Base-by-base conservation (phyloP, 257 asterid species). In the Solanum medicagineum region DNA sequence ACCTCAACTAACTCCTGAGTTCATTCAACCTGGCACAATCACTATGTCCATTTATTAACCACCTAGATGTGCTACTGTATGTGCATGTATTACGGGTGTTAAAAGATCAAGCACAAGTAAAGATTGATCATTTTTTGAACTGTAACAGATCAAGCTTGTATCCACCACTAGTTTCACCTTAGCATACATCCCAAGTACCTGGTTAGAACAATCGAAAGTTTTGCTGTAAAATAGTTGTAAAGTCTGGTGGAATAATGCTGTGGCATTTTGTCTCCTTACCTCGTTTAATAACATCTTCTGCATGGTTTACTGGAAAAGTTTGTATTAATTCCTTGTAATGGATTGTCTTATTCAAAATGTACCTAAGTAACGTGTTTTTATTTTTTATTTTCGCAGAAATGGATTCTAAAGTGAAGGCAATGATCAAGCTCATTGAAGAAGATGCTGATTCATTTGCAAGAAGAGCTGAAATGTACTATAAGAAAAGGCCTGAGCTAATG, bases 371-470 rank as follows among this genome's bases (percentile, higher is more conserved):
- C 71, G 6, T 60, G 83, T 65, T 12, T 32, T 59, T 55, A 24
- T 14, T 68, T 75, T 3, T 80, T 44, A n/a, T 84, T 44, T 84
- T n/a, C 24, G 86, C 94, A 96, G 99, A 96, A 87, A 96, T 95
- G 94, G 99, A 83, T 1, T 77, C 85, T 49, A 83, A 83, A 47
- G 75, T 83, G 29, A 83, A 66, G 81, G 56, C 85, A 66, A 83
- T 66, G 65, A 47, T 83, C 51, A 83, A 66, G 40, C 53, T 83
- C 53, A 32, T 83, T 15, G 68, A 83, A 24, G 85, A 83, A 53
- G 85, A 83, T 40, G 66, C 80, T 2, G 85, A 83, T 65, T 65
- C 85, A 65, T 83, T 83, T 49, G 85, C 85, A 36, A 83, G 60
- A 29, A 83, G 85, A 26, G 85, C 85, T 66, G 85, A 83, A 83